Percentiles rank a stretch among this genome's conserved stretches.
Evolutionary conservation across 148 eudicot genomes (phyloP).

Genomic region (Heliamphora exappendiculata): DNA sequence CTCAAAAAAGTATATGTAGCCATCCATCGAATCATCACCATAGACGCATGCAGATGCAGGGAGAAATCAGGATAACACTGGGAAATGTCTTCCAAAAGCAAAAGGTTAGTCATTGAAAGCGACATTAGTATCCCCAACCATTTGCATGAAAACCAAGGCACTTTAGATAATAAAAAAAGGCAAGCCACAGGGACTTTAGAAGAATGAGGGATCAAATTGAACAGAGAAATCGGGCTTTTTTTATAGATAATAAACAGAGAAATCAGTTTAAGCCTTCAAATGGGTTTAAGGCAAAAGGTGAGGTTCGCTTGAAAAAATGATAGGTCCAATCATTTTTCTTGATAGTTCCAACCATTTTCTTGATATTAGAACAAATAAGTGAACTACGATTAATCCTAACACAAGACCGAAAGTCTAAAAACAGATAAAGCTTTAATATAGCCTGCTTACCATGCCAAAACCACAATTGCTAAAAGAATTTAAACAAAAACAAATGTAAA

Average conservation of each 20-base stretch:
- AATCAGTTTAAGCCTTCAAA: not conserved
- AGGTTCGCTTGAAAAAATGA: not conserved
- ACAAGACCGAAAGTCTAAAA: not conserved
- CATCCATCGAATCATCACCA: not conserved
- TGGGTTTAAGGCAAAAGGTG: not conserved
- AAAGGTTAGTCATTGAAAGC: not conserved
- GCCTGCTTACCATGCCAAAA: constrained; percentile 4
- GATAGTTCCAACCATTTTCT: not conserved
- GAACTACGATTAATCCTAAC: not conserved
- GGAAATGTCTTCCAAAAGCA: not conserved
- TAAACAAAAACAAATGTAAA: not conserved
- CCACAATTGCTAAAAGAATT: not conserved
- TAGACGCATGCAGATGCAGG: not conserved
- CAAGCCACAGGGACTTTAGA: not conserved
- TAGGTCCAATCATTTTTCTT: not conserved
- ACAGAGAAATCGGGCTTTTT: not conserved
- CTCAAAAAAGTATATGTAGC: not conserved
- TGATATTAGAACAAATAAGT: not conserved
- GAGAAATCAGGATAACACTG: not conserved
- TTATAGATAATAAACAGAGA: too few relatives aligned
- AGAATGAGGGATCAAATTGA: not conserved
- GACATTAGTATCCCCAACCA: not conserved
- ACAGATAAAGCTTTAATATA: not conserved
- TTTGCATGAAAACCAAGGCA: not conserved
- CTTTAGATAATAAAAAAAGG: not conserved